Evolutionary conservation across 1,284 basidiomycete species (phyloP), one percentile per base, ranked within the genome.

Genomic region (Schizophyllum amplum): DNA sequence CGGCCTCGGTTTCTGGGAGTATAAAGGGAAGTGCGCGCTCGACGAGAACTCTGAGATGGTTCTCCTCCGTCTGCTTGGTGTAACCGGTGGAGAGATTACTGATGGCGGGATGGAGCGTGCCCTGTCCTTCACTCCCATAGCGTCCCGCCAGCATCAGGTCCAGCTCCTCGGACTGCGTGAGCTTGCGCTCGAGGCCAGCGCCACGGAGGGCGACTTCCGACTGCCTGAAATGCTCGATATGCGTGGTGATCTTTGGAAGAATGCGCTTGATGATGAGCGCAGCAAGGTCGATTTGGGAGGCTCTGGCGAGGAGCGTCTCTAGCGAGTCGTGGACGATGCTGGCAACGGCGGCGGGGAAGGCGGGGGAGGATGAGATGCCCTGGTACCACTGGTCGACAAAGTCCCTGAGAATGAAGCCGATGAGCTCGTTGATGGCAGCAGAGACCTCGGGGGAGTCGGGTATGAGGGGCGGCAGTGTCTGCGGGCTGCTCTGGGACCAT

Each of bases 141-240:
- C 84, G 79, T 62, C 83, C 86, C 0, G 92, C 92, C 24, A 95
- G 74, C 13, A 95, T 75, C 46, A 94, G 75, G 66, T 95, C 92
- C 15, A 93, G 76, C 65, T 94, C 92, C 67, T 92, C 90, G 1
- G 90, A 92, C 66, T 92, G 89, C 0, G 88, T 91, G 55, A 92
- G 72, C 59, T 81, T 82, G 48, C 88, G 82, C 67, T 91, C 87
- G 55, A 92, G 71, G 4, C 82, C 86, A 6, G 84, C 86, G 33
- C 89, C 90, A 26, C 85, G 83, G 46, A 91, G 76, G 5, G 85
- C 85, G 51, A 91, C 79, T 69, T 96, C 93, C n/a, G 94, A 92
- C 61, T 90, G 83, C n/a, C 91, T 86, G 68, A 92, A 98, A 54
- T 89, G 86, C 59, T 95, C 91, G 25, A 98, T 79, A 68, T 98